A percentile compares a stretch with the other conserved stretches of the same genome.
phyloP scores from a whole-genome alignment of 2,329 filamentous ascomycete species.

The Diplodia mutila region DNA sequence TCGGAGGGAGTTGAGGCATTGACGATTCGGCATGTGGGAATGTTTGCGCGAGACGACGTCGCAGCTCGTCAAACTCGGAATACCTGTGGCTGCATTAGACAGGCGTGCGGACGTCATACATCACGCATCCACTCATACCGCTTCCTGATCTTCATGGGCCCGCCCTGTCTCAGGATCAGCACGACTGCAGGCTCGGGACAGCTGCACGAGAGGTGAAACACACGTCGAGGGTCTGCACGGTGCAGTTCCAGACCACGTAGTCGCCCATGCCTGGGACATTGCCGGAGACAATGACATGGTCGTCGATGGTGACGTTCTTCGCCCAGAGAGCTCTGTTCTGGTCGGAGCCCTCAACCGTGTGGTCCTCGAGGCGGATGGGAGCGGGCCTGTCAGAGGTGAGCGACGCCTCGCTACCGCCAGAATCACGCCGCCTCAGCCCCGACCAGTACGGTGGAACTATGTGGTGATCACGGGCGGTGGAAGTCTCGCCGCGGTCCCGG shows the following conservation, averaged over 20 bases:
- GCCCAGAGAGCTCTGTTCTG: slow-evolving; percentile 64
- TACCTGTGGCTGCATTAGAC: slow-evolving; percentile 59
- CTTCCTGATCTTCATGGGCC: slow-evolving; percentile 63
- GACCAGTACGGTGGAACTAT: slow-evolving; percentile 55
- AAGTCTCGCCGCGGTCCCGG: slow-evolving; percentile 5
- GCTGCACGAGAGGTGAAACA: slow-evolving; percentile 40
- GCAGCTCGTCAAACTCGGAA: slow-evolving; percentile 89
- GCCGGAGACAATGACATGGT: slow-evolving; percentile 64
- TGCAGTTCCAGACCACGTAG: slow-evolving; percentile 94
- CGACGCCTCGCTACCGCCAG: slow-evolving; percentile 38
- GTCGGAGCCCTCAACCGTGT: slow-evolving; percentile 62
- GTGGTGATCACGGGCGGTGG: slow-evolving; percentile 31
- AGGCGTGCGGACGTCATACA: neutral
- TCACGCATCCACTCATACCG: slow-evolving; percentile 46
- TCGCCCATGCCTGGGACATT: slow-evolving; percentile 68
- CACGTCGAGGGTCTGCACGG: slow-evolving; percentile 82
- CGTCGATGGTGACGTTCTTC: slow-evolving; percentile 62
- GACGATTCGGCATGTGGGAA: slow-evolving; percentile 84
- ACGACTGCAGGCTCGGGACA: slow-evolving; percentile 9
- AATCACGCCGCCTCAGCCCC: slow-evolving; percentile 43
- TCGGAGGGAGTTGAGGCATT: slow-evolving; percentile 88
- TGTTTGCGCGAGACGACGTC: slow-evolving; percentile 71
- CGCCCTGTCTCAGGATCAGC: slow-evolving; percentile 47
- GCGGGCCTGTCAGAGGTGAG: slow-evolving; percentile 39
- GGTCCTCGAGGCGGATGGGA: slow-evolving; percentile 65